Evolutionary conservation across 2,329 filamentous ascomycete genomes (phyloP), one percentile per base, ranked within the genome.

Genomic region (Pestalotiopsis sp.): DNA sequence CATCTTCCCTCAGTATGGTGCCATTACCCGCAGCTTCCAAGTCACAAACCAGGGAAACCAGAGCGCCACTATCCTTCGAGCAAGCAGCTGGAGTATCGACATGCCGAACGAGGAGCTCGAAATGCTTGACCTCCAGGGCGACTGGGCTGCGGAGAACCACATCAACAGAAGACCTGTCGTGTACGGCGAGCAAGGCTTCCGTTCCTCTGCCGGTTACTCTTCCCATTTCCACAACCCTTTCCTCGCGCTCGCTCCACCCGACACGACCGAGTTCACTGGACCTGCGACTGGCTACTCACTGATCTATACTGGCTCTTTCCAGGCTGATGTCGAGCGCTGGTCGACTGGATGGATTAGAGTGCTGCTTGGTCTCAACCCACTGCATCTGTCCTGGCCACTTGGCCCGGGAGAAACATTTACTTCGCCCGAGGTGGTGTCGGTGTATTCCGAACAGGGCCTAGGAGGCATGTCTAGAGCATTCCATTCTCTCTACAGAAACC

Each of bases 181-280:
- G 31, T 89, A 85, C 65, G 89, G 89, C 9, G 79, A 79, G 0
- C 86, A 88, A 73, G 83, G 86, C 70, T 64, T 17, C 64, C 39
- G 76, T 79, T 91, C 88, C 71, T 85, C 82, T 0, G 85, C 84
- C 3, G 90, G 90, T 1, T 91, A 89, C 74, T 88, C 89, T 0
- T 91, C 88, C 0, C 88, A 91, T 71, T 79, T 88, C 1, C 87
- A 91, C 74, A 92, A 92, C 72, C 89, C 89, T 0, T 91, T 91
- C 79, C 81, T 91, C 25, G 83, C 87, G 0, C 77, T 92, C 2
- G 81, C 87, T 0, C 80, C 85, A 3, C 85, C 88, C 0, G 81
- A 80, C 0, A 88, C 89, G 0, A 91, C 89, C 1, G 89, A 92
- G 72, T 84, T 84, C 0, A 81, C 84, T 2, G 90, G 90, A 1